Conservation (phyloP, 306 rosid species). For the Fragaria vesca region DNA sequence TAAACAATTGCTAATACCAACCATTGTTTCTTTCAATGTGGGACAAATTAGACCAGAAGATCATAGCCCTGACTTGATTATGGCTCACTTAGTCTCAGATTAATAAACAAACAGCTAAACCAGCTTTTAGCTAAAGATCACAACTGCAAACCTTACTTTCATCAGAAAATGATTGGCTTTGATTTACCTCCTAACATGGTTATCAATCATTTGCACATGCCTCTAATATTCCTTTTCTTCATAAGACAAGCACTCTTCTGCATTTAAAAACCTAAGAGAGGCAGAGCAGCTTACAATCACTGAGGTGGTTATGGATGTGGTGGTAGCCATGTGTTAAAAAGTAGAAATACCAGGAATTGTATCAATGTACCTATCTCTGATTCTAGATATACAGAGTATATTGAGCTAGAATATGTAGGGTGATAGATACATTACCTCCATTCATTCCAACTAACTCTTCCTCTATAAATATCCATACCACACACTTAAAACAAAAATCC, state of each 20-base stretch:
- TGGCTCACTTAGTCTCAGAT: slow-evolving; percentile 20
- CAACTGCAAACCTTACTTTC: slow-evolving; percentile 51
- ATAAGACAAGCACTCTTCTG: slow-evolving; percentile 34
- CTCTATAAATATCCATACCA: slow-evolving; percentile 5
- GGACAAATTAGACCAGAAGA: slow-evolving; percentile 43
- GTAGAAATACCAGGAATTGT: slow-evolving; percentile 23
- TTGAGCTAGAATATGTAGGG: slow-evolving; percentile 27
- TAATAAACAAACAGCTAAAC: slow-evolving; percentile 18
- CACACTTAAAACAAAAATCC: neutral
- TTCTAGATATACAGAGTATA: slow-evolving; percentile 24
- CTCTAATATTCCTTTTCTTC: slow-evolving; percentile 54
- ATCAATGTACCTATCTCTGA: slow-evolving; percentile 30
- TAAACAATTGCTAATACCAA: neutral
- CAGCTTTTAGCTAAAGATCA: slow-evolving; percentile 26
- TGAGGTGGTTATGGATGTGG: slow-evolving; percentile 31
- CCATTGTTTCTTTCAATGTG: slow-evolving; percentile 24
- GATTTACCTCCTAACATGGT: slow-evolving; percentile 39
- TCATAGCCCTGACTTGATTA: slow-evolving; percentile 41
- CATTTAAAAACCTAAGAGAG: slow-evolving; percentile 18
- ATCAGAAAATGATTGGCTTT: slow-evolving; percentile 46
- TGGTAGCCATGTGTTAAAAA: slow-evolving; percentile 52
- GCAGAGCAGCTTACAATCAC: neutral
- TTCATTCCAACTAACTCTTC: slow-evolving; percentile 13
- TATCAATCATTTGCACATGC: slow-evolving; percentile 88
- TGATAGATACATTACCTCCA: slow-evolving; percentile 2